Base-by-base conservation (phyloP, 2,329 filamentous ascomycete genomes). In the Fusarium acutatum region DNA sequence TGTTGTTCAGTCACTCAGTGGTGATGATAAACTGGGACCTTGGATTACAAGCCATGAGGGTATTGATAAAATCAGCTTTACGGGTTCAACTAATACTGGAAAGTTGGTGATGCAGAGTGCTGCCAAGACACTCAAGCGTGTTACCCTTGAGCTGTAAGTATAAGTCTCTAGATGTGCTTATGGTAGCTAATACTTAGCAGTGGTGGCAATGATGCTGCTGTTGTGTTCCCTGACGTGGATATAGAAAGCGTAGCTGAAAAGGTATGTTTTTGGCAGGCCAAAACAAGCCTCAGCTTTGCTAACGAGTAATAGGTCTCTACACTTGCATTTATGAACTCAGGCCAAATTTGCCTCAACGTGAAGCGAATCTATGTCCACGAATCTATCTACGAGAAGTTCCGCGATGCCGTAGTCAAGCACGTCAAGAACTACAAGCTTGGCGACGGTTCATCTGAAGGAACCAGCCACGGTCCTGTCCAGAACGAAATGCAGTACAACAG, bases 401-500 rank as follows among this genome's bases (percentile, higher is more conserved):
- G 87, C 3, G 80, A 83, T 4, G 69, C 77, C 6, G 73, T 87
- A 18, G 76, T 83, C 11, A 72, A 76, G 20, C 66, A 73, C 7
- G 74, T 79, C 64, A 84, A 89, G 69, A 85, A 82, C 7, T 81
- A 81, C 52, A 79, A 83, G 22, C 76, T 89, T 9, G 84, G 88
- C 70, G 85, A 87, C 20, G 88, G 88, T 2, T 75, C 75, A 0
- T 34, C 67, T 4, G 41, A 78, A 1, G 75, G 62, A 4, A 69
- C 69, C 6, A 75, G 88, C 43, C 85, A 90, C 63, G 88, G 89
- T 2, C 91, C 91, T 0, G 81, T 93, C 6, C 89, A 91, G 68
- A 93, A 93, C 80, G 81, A 85, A 72, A 87, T 90, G 86, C 91
- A 93, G 79, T 93, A 86, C 77, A 87, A 91, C 18, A 86, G 91